Evolutionary conservation across 345 rosid genomes (phyloP), one percentile per base, ranked within the genome.

Genomic region (Camelina laxa): DNA sequence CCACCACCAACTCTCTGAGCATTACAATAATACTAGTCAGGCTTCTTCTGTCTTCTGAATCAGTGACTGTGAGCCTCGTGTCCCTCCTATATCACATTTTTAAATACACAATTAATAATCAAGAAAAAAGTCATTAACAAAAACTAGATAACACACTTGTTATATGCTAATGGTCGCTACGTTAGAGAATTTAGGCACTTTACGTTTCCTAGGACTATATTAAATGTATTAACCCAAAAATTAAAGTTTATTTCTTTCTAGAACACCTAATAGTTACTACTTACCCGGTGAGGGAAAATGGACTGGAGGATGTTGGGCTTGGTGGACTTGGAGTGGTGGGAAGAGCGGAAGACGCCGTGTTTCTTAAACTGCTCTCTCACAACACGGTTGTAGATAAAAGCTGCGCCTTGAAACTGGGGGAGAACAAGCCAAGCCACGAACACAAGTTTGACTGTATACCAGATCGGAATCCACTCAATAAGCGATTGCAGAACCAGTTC

Each of bases 401-500:
- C 91, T 15, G 98, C 94, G 3, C 98, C 98, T 75, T 84, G 68
- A 60, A 81, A 87, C 68, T 79, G 89, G 1, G 98, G 98, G 0
- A 83, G 72, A 22, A 87, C 98, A 70, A 92, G 73, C 98, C 98
- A 92, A 20, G 87, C 82, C 21, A 69, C 80, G 3, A 90, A 64
- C 39, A 83, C 64, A 5, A 92, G 67, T 79, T 92, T 92, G 83
- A 76, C 82, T 0, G 90, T 49, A 38, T 90, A 92, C 98, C 98
- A 92, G 5, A 90, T 83, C 5, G 98, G 96, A 14, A 92, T 85
- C 97, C 92, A 92, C 42, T 92, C 87, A 5, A 92, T 49, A 20
- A 88, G 36, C 13, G 97, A 73, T 20, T 90, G 91, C 27, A 92
- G 81, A 0, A 90, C 22, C 83, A 92, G 86, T 84, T 92, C 97